Evolutionary conservation across 2,329 filamentous ascomycete species (phyloP).

Genomic region (Microdochium trichocladiopsis): DNA sequence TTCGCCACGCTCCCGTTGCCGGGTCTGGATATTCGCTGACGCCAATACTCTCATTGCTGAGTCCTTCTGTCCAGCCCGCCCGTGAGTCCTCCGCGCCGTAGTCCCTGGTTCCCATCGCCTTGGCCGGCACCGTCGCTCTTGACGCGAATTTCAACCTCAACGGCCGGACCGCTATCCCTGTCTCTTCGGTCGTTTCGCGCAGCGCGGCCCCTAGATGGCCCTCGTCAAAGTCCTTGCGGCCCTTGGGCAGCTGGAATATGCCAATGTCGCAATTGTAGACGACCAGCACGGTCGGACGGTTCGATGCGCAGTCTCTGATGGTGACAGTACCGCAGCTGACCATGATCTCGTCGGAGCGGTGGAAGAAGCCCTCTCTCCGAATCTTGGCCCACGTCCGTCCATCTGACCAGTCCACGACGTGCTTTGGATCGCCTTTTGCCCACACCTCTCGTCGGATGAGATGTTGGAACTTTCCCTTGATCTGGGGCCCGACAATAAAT

Average conservation of each 20-base stretch:
- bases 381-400: slow-evolving; percentile 20
- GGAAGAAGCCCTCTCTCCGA: slow-evolving; percentile 21
- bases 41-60: slow-evolving; percentile 18
- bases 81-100: slow-evolving; percentile 2
- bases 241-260: slow-evolving; percentile 40
- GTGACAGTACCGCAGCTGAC: slow-evolving; percentile 41
- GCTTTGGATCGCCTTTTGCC: slow-evolving; percentile 11
- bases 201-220: slow-evolving; percentile 31
- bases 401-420: slow-evolving; percentile 16
- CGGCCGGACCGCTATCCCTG: slow-evolving; percentile 30
- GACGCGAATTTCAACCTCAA: slow-evolving; percentile 33
- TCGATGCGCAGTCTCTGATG: slow-evolving; percentile 23
- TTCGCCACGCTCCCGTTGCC: slow-evolving; percentile 17
- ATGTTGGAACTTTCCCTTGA: slow-evolving; percentile 10
- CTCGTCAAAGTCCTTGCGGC: slow-evolving; percentile 39
- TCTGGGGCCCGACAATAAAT: neutral
- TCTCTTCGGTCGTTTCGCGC: slow-evolving; percentile 41
- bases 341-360: slow-evolving; percentile 31
- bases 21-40: slow-evolving; percentile 22
- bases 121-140: slow-evolving; percentile 28
- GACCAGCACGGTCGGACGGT: slow-evolving; percentile 26
- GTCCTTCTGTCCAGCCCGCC: slow-evolving; percentile 15
- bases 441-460: slow-evolving; percentile 12
- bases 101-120: slow-evolving; percentile 12
- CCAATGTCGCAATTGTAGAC: slow-evolving; percentile 33